Conservation (phyloP, 1,139 yeast species). For the Pneumocystis canis region DNA sequence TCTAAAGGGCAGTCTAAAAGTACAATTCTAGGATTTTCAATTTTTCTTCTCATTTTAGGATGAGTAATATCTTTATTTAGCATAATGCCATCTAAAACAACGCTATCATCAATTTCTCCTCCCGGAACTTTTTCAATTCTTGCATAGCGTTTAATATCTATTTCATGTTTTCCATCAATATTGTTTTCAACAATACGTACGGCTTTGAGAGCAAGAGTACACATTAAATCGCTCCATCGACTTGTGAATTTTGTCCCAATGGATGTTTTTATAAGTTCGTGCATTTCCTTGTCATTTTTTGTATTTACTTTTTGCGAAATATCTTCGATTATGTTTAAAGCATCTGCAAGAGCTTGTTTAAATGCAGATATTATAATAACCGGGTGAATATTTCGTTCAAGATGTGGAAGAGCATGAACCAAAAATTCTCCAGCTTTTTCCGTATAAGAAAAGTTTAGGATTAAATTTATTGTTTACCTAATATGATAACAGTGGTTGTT, state of each 20-base stretch:
- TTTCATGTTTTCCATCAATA: conserved; percentile 56
- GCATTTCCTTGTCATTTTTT: conserved; percentile 73
- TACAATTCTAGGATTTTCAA: conserved; percentile 77
- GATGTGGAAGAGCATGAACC: conserved; percentile 86
- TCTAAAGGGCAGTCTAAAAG: conserved; percentile 92
- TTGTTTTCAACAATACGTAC: conserved; percentile 67
- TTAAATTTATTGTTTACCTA: conserved; percentile 15
- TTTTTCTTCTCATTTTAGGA: conserved; percentile 86
- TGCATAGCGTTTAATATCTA: conserved; percentile 84
- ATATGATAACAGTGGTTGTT: conserved; percentile 75
- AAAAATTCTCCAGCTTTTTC: conserved; percentile 82
- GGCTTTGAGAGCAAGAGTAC: conserved; percentile 72
- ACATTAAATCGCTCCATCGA: conserved; percentile 87
- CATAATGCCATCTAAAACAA: conserved; percentile 80
- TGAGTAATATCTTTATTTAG: conserved; percentile 94
- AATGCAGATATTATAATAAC: conserved; percentile 90
- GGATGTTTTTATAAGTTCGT: conserved; percentile 70
- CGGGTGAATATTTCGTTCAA: conserved; percentile 90
- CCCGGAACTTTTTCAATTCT: conserved; percentile 95
- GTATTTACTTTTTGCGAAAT: conserved; percentile 78
- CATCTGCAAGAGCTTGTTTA: conserved; percentile 81
- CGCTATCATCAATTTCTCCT: conserved; percentile 82
- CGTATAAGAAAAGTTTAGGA: conserved; percentile 26
- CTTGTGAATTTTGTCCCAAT: conserved; percentile 92
- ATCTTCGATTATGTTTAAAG: conserved; percentile 70